These are phyloP conservation scores for Aschersonia sp. DNA, from an alignment of 2,329 filamentous ascomycete genomes.

Conservation along the genomic window DNA sequence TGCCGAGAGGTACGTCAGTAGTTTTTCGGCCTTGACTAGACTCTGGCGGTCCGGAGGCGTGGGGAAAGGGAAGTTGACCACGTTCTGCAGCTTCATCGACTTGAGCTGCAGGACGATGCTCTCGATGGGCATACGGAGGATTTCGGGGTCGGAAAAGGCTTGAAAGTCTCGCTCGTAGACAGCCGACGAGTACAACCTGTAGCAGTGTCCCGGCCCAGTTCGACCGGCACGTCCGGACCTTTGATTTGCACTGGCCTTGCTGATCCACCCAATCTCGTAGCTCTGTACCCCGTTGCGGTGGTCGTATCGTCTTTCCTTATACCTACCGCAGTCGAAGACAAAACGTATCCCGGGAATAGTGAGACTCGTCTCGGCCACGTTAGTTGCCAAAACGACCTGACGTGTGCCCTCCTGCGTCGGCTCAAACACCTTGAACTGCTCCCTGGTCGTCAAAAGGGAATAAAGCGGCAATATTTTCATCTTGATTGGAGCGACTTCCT, in stretches of 20 bases:
- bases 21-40: conserved; percentile 70
- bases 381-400: conserved; percentile 82
- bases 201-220: conserved; percentile 93
- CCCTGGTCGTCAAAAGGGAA: conserved; percentile 77
- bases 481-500: conserved; percentile 44
- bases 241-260: conserved; percentile 89
- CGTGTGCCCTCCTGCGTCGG: conserved; percentile 68
- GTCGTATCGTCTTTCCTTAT: conserved; percentile 86
- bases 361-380: conserved; percentile 92
- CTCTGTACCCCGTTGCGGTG: conserved; percentile 83
- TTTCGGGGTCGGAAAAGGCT: conserved; percentile 76
- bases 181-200: conserved; percentile 84
- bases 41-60: conserved; percentile 70
- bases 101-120: conserved; percentile 88
- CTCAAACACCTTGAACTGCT: conserved; percentile 86
- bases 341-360: conserved; percentile 93
- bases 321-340: conserved; percentile 86
- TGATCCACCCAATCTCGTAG: conserved; percentile 93
- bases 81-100: conserved; percentile 79
- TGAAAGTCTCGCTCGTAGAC: conserved; percentile 84
- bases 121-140: conserved; percentile 83
- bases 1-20: conserved; percentile 75
- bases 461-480: conserved; percentile 91
- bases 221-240: conserved; percentile 86
- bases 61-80: conserved; percentile 92